A percentile compares a stretch with the other conserved stretches of the same genome.
These are phyloP conservation scores for Dendrobium catenatum DNA, from an alignment of 106 monocot species.

Conservation along the genomic window DNA sequence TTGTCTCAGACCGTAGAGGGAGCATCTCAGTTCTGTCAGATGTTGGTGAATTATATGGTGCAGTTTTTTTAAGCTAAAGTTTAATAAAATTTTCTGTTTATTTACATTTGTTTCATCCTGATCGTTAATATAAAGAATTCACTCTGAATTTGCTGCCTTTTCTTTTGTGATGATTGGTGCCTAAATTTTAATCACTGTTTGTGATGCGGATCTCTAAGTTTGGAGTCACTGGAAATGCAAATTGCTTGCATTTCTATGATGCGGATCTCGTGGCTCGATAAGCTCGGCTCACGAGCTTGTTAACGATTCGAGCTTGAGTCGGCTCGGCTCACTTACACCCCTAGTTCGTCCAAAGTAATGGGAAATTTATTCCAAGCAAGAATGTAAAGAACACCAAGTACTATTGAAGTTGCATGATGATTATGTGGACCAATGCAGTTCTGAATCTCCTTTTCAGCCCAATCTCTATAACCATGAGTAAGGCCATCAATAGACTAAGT, in stretches of 20 bases:
- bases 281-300: no score
- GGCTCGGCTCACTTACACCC: no score
- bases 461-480: no score
- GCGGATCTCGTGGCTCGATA: no score
- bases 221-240: not conserved
- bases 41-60: conserved; percentile 63
- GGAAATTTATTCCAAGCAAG: no score
- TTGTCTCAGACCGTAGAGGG: conserved; percentile 78
- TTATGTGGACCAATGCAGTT: no score
- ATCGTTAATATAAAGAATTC: not conserved
- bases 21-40: conserved; percentile 73
- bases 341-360: no score
- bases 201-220: not conserved
- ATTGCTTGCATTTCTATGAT: not conserved
- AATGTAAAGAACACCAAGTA: no score
- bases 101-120: not conserved
- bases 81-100: not conserved
- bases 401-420: no score
- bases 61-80: not conserved
- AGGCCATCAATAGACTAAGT: no score
- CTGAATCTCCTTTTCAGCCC: no score
- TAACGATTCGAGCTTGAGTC: no score
- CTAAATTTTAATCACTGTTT: not conserved
- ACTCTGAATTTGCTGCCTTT: not conserved
- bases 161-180: not conserved